Conservation (phyloP, 768 basidiomycete genomes). For the Thelephora ganbajun region DNA sequence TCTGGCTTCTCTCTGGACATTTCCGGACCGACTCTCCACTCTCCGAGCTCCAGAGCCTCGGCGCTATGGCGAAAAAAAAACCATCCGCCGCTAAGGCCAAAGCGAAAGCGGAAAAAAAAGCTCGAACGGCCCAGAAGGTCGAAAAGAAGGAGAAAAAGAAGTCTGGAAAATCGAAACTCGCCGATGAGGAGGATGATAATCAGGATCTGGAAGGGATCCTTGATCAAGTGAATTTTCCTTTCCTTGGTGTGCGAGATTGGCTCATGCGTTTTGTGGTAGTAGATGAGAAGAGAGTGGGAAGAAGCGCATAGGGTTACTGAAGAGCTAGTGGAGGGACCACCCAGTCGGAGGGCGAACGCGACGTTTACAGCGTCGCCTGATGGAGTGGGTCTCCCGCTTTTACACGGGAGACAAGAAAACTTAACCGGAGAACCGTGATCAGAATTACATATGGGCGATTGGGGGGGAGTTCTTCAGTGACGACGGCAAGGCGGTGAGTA, state of each 20-base stretch:
- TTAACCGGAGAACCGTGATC: too few relatives aligned
- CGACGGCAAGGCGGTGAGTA: slow-evolving; percentile 60
- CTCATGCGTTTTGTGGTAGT: slow-evolving; percentile 19
- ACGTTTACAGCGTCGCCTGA: slow-evolving; percentile 69
- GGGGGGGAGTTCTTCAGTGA: slow-evolving; percentile 84
- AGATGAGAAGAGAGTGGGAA: slow-evolving; percentile 79
- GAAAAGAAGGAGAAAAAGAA: slow-evolving; percentile 61
- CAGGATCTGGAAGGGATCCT: slow-evolving; percentile 78
- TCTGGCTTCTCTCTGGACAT: too few relatives aligned
- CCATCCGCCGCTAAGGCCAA: slow-evolving; percentile 20
- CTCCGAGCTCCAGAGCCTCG: not conserved
- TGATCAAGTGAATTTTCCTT: slow-evolving; percentile 41
- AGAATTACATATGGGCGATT: slow-evolving; percentile 67
- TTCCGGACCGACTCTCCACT: too few relatives aligned
- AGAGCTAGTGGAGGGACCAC: slow-evolving; percentile 72
- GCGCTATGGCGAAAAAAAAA: slow-evolving; percentile 43
- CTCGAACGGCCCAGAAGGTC: slow-evolving; percentile 50
- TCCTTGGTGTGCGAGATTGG: not conserved
- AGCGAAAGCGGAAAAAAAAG: slow-evolving; percentile 52
- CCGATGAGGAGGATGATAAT: slow-evolving; percentile 49
- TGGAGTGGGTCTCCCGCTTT: slow-evolving; percentile 18
- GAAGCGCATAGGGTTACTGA: slow-evolving; percentile 72
- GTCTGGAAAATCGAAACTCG: slow-evolving; percentile 27
- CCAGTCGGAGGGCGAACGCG: slow-evolving; percentile 71
- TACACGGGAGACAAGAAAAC: too few relatives aligned